Evolutionary conservation across 1,284 basidiomycete species (phyloP), one percentile per base, ranked within the genome.

Genomic region (Xanthoconium separans): DNA sequence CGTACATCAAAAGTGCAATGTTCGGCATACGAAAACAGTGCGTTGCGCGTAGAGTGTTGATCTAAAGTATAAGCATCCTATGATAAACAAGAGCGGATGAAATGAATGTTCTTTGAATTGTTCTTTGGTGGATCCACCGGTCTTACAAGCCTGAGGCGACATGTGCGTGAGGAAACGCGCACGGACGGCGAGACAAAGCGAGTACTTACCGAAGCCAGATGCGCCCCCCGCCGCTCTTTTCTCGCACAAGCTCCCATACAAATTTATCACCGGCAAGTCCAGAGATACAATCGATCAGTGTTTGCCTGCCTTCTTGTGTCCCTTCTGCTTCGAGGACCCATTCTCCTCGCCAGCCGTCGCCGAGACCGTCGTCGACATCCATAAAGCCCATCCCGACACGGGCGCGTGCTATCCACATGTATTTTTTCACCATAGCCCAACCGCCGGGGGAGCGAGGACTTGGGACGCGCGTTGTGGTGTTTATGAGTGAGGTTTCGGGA

Each of bases 311-410:
- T 65, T 91, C 87, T 22, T 70, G 74, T 18, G 87, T 90, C 2
- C 88, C 88, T 56, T 88, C 85, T 3, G 80, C 83, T 67, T 90
- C 86, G 24, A 91, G 73, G 27, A 88, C 73, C 88, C 87, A 91
- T 59, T 88, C 85, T 2, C 85, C 84, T 39, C 77, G 73, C 87
- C 87, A 91, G 1, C 85, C 87, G 22, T 79, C 76, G 12, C 84
- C 85, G 34, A 87, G 73, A 34, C 71, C 74, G 50, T 70, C 67
- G 49, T 68, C 68, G 58, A 61, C 61, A 61, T 60, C 66, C 61
- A 54, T 62, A 68, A 55, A 75, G 71, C 58, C 73, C 72, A 58
- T 71, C 61, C 59, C 79, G 57, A 60, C 72, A 65, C 44, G 85
- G 2, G 67, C 71, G 24, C 78, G 73, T 40, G 80, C 84, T 13